Base-by-base conservation (phyloP, 495 filamentous ascomycete genomes). In the Hyaloscypha hepaticicola region DNA sequence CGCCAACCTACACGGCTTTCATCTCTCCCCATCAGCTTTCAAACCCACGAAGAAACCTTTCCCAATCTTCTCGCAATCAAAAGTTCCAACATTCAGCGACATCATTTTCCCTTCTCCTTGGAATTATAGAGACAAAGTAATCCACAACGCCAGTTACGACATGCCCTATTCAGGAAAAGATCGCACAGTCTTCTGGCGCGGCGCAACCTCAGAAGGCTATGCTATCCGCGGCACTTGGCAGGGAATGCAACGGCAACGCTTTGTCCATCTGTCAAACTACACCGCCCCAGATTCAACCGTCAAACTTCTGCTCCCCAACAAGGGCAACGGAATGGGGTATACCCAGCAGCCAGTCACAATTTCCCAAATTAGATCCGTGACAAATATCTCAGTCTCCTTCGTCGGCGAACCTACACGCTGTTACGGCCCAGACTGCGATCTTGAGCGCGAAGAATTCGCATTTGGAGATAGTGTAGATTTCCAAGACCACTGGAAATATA, bases 11-110 rank as follows among this genome's bases (percentile, higher is more conserved):
- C 91, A 94, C 68, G 88, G 89, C 41, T 82, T 92, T 60, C 79
- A 90, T 72, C 79, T 89, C 29, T 86, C 81, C 0, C 84, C 89
- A 0, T 79, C 90, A 1, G 80, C 85, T 7, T 81, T 86, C 61
- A 83, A 84, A 50, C 80, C 85, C 0, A 76, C 87, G 0, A 83
- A 87, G 53, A 81, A 87, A 5, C 77, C 93, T 12, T 66, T 88
- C 2, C 91, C 91, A 0, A 74, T 94, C 27, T 94, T 94, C 77
- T 90, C 88, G 62, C 82, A 90, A 66, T 87, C 85, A 57, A 89
- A 90, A 53, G 80, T 87, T 4, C 77, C 80, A 31, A 86, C 85
- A 56, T 87, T 82, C 73, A 78, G 77, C 66, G 86, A 88, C 66
- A 85, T 97, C n/a, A 74, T 96, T 1, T 88, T 89, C 55, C 88